phyloP scores from a whole-genome alignment of 169 alveolate genomes.

The Plasmodium knowlesi region DNA sequence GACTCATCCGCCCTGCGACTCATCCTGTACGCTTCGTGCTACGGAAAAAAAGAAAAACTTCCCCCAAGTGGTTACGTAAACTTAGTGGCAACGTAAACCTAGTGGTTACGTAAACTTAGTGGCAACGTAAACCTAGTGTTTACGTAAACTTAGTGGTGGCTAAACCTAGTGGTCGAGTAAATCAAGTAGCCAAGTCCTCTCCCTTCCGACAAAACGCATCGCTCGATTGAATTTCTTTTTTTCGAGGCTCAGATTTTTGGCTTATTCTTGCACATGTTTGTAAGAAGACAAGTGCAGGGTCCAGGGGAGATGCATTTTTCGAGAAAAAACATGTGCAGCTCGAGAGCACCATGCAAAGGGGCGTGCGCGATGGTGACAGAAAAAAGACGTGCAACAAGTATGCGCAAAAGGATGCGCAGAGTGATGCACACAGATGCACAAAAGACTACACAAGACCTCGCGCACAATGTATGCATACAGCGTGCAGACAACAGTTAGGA shows the following conservation, averaged over 20 bases:
- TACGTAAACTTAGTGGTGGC: too few species aligned
- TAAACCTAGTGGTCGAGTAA: not conserved
- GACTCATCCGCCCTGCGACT: constrained; percentile 12
- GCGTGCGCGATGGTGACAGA: not conserved
- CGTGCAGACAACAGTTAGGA: not conserved
- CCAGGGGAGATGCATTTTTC: not conserved
- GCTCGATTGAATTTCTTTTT: not conserved
- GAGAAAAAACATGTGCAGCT: not conserved
- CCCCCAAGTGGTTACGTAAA: not conserved
- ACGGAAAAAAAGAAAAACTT: too few species aligned
- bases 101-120: too few species aligned
- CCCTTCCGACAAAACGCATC: not conserved
- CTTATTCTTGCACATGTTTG: not conserved
- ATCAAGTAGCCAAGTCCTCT: not conserved
- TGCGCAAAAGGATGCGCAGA: not conserved
- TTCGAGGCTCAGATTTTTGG: not conserved
- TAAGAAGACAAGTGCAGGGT: not conserved
- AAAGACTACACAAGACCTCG: not conserved
- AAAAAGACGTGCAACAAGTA: not conserved
- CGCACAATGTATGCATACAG: not conserved
- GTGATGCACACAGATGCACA: not conserved
- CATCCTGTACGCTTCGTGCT: not conserved
- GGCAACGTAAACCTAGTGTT: too few species aligned
- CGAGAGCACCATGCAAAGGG: not conserved
- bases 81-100: too few species aligned